A percentile compares a stretch with the other conserved stretches of the same genome.
phyloP scores from a whole-genome alignment of 768 basidiomycete genomes.

The Tricholoma bakamatsutake region DNA sequence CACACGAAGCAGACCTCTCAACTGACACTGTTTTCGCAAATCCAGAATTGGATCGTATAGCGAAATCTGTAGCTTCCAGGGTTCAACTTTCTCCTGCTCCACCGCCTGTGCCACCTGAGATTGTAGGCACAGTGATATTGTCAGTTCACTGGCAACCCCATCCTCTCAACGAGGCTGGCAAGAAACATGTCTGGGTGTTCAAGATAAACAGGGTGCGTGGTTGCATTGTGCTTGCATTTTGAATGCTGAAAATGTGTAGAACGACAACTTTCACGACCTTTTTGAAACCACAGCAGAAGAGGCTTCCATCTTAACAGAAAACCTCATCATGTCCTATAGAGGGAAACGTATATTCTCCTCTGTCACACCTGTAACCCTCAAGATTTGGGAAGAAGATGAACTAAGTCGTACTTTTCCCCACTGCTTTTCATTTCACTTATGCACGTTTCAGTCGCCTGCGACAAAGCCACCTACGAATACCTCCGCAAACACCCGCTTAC shows the following conservation, averaged over 20 bases:
- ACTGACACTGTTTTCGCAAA: conserved; percentile 46
- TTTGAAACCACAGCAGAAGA: conserved; percentile 66
- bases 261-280: conserved; percentile 55
- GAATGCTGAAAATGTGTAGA: conserved; percentile 31
- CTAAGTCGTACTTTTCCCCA: conserved; percentile 40
- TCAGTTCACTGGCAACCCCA: conserved; percentile 63
- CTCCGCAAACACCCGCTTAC: conserved; percentile 32
- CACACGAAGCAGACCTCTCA: conserved; percentile 39
- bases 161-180: conserved; percentile 41
- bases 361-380: conserved; percentile 58
- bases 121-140: conserved; percentile 39
- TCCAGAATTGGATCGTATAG: conserved; percentile 60
- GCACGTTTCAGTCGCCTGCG: conserved; percentile 52
- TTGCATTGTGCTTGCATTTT: neutral
- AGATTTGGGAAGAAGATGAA: conserved; percentile 63
- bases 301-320: conserved; percentile 40
- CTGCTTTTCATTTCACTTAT: neutral
- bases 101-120: conserved; percentile 25
- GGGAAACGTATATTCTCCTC: conserved; percentile 64
- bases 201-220: conserved; percentile 52
- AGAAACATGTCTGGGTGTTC: conserved; percentile 42
- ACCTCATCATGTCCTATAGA: conserved; percentile 56
- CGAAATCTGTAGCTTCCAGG: conserved; percentile 24
- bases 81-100: conserved; percentile 16
- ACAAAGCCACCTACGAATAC: conserved; percentile 58